These are phyloP conservation scores for Botrytis aclada DNA, from an alignment of 2,329 filamentous ascomycete species.

Conservation along the genomic window DNA sequence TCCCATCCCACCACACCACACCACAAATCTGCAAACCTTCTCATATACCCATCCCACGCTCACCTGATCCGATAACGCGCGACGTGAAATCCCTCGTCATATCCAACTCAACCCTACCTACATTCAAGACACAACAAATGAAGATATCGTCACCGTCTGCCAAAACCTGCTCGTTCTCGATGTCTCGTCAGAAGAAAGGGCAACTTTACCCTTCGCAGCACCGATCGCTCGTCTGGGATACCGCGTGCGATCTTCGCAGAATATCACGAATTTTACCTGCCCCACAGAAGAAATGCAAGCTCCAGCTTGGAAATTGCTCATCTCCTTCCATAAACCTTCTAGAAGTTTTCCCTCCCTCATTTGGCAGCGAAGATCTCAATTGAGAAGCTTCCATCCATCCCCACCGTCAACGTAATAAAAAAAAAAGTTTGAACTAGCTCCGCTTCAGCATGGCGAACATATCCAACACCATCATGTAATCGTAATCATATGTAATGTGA, in stretches of 20 bases:
- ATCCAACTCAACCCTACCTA: not conserved
- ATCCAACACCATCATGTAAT: not conserved
- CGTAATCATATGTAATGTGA: not conserved
- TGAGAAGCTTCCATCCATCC: not conserved
- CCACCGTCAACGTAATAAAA: not conserved
- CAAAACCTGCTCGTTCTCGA: not conserved
- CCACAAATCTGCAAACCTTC: not conserved
- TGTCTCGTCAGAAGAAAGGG: not conserved
- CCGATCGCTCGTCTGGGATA: not conserved
- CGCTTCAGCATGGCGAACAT: not conserved
- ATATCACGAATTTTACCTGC: not conserved
- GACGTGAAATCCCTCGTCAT: not conserved
- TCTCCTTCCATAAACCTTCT: constrained; percentile 14
- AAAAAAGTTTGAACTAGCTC: not conserved
- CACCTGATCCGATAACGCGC: not conserved
- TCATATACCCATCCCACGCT: not conserved
- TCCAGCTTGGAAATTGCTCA: constrained; percentile 13
- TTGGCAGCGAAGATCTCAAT: not conserved
- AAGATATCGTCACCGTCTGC: not conserved
- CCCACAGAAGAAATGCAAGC: not conserved
- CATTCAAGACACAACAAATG: not conserved
- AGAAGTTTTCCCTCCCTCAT: not conserved
- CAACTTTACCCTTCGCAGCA: not conserved
- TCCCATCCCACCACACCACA: not conserved
- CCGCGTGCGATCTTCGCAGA: not conserved